Base-by-base conservation (phyloP, 345 rosid species). In the Aquilaria malaccensis region DNA sequence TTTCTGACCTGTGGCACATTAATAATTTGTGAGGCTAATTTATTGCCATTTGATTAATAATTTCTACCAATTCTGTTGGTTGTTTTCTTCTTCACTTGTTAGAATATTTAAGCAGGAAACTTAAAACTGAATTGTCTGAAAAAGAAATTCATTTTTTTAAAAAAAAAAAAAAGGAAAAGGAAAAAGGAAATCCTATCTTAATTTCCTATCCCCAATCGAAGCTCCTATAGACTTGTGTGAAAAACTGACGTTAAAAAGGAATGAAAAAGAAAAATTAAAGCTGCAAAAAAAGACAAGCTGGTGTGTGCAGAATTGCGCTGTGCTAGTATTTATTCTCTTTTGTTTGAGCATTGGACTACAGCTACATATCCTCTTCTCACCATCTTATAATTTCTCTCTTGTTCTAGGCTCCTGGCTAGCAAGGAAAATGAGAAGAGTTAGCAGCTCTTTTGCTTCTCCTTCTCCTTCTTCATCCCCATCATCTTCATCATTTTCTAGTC, bases 201-300 rank as follows among this genome's bases (percentile, higher is more conserved):
- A 43, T 75, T 77, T 77, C 82, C 67, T 52, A 68, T 66, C 51
- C 61, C 54, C 50, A 79, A 81, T 81, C 75, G 68, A 72, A 70
- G 63, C 72, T 61, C 70, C 52, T 33, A 69, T 61, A 60, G 82
- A 83, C 83, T 50, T 37, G 5, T 9, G 43, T 37, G 43, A 37
- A 57, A 63, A 72, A 71, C 68, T 57, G 68, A 33, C 71, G 50
- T 61, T 51, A 45, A 70, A 55, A 61, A 37, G 51, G 61, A 55
- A 45, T 22, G 61, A 57, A 30, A 56, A 41, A 75, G 22, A 22
- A 4, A 37, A 37, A 37, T 1, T 37, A 79, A 83, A 72, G 77
- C 74, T 74, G 86, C 76, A 72, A 15, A 62, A 65, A 4, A 41
- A 13, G 82, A 76, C 89, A 77, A 37, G 43, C 43, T 37, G 7